A percentile compares a stretch with the other conserved stretches of the same genome.
Conservation (phyloP, 2,329 filamentous ascomycete species). For the Gnomoniopsis smithogilvyi region DNA sequence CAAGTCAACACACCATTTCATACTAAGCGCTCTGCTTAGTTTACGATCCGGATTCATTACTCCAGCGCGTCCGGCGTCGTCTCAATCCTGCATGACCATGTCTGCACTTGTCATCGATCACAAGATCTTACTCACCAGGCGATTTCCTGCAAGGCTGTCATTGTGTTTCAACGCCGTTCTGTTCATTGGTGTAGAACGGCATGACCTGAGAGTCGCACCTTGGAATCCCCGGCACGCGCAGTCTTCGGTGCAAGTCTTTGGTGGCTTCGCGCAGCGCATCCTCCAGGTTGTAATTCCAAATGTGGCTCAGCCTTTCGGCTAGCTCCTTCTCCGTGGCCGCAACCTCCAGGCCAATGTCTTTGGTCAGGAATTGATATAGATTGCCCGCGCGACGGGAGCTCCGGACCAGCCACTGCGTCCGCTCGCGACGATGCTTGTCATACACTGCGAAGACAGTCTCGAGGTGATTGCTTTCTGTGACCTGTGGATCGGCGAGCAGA, state of each 20-base stretch:
- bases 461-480: constrained; percentile 30
- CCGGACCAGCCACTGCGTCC: constrained; percentile 46
- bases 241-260: constrained; percentile 11
- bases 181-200: constrained; percentile 12
- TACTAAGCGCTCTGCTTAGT: no score
- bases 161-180: constrained; percentile 10
- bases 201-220: constrained; percentile 14
- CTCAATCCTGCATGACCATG: not conserved
- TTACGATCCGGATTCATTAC: no score
- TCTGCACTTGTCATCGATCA: not conserved
- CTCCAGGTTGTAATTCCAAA: constrained; percentile 12
- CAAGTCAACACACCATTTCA: not conserved
- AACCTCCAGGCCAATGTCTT: constrained; percentile 32
- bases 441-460: constrained; percentile 47
- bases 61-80: not conserved
- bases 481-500: constrained; percentile 41
- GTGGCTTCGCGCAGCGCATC: constrained; percentile 10
- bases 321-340: constrained; percentile 29
- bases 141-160: not conserved
- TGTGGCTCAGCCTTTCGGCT: constrained; percentile 8
- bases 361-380: constrained; percentile 43
- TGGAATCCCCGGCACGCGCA: constrained; percentile 8
- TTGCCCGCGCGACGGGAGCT: constrained; percentile 44
- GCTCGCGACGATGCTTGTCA: constrained; percentile 44
- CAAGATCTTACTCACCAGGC: not conserved